Percentiles rank a stretch among this genome's conserved stretches.
These are phyloP conservation scores for Beta lomatogona DNA, from an alignment of 179 eudicot species.

Conservation along the genomic window DNA sequence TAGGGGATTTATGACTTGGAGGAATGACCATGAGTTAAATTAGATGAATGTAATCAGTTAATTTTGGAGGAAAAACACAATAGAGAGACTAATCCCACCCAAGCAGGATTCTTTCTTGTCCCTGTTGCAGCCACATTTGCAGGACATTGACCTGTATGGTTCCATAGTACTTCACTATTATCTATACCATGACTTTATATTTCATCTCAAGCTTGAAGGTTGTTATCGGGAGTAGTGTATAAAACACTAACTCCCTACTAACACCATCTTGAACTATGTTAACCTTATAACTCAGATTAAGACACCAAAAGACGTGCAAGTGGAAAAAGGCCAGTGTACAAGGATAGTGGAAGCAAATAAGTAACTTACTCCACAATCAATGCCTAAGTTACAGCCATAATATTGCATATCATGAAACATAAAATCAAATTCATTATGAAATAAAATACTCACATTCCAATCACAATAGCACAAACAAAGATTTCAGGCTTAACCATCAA, in stretches of 20 bases:
- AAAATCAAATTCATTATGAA: neutral
- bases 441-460: conserved; percentile 73
- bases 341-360: neutral
- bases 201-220: neutral
- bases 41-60: neutral
- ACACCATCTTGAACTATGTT: neutral
- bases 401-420: neutral
- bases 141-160: neutral
- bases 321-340: neutral
- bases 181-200: neutral
- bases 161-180: neutral
- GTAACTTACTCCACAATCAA: neutral
- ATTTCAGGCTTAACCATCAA: conserved; percentile 70
- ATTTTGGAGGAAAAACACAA: neutral
- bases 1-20: neutral
- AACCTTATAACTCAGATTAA: neutral
- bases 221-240: neutral
- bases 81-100: neutral
- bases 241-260: neutral
- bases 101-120: neutral
- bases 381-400: neutral
- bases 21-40: neutral
- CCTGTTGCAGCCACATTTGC: neutral
- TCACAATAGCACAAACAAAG: conserved; percentile 61
- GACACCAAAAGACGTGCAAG: neutral